phyloP scores from a whole-genome alignment of 169 alveolate species.

The Babesia sp. region DNA sequence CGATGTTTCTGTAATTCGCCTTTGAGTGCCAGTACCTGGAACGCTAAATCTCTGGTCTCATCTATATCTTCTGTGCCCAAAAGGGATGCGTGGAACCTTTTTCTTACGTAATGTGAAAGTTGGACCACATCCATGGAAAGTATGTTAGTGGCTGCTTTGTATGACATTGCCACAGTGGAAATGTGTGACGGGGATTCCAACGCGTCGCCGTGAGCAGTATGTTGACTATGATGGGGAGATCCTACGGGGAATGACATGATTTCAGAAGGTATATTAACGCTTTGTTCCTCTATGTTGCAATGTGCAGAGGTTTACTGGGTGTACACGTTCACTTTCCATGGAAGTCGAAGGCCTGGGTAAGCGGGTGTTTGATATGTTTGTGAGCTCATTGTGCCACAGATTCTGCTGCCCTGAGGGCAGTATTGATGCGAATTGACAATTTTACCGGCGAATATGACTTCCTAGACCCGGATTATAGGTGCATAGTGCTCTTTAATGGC shows the following conservation, averaged over 20 bases:
- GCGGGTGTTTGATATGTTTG: not conserved
- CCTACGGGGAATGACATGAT: not conserved
- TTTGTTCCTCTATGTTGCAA: not conserved
- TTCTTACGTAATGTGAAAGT: slow-evolving; percentile 26
- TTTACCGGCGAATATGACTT: slow-evolving; percentile 49
- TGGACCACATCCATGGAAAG: slow-evolving; percentile 51
- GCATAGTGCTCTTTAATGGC: slow-evolving; percentile 24
- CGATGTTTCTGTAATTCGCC: not conserved
- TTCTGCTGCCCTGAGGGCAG: slow-evolving; percentile 27
- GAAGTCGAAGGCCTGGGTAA: slow-evolving; percentile 5
- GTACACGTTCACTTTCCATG: not conserved
- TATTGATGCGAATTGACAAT: slow-evolving; percentile 37
- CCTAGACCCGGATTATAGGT: slow-evolving; percentile 5
- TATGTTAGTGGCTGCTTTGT: slow-evolving; percentile 11
- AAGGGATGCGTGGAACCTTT: slow-evolving; percentile 15
- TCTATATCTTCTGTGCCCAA: slow-evolving; percentile 21
- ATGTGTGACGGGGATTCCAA: not conserved
- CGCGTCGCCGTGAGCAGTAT: not conserved
- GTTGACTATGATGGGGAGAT: not conserved
- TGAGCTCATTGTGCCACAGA: not conserved
- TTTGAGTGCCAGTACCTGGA: slow-evolving; percentile 39
- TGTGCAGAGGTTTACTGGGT: not conserved
- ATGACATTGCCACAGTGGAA: slow-evolving; percentile 22
- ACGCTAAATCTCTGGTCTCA: slow-evolving; percentile 49
- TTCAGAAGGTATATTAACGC: not conserved